phyloP scores from a whole-genome alignment of 169 alveolate genomes.

The Babesia gibsoni region DNA sequence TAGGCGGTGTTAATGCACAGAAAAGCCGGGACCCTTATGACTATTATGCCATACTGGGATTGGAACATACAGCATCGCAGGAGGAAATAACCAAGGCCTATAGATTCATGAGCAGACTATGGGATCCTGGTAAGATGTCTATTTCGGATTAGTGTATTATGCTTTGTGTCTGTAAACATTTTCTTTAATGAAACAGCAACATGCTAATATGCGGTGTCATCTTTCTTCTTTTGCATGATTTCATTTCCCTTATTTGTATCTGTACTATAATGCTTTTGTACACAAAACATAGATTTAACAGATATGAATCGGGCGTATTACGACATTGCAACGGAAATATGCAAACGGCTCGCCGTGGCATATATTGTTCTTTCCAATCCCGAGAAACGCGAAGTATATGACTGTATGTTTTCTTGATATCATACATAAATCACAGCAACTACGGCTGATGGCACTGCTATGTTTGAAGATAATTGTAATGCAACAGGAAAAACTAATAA shows the following conservation, averaged over 20 bases:
- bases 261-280: not conserved
- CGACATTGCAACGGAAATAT: conserved; percentile 70
- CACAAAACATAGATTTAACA: conserved; percentile 7
- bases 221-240: too few species aligned
- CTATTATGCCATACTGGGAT: conserved; percentile 68
- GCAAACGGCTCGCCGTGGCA: conserved; percentile 70
- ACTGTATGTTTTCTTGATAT: conserved; percentile 35
- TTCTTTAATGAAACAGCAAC: too few species aligned
- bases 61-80: conserved; percentile 64
- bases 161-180: too few species aligned
- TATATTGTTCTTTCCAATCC: conserved; percentile 72
- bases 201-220: too few species aligned
- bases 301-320: conserved; percentile 64
- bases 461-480: too few species aligned
- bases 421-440: too few species aligned
- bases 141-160: too few species aligned
- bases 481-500: too few species aligned
- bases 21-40: conserved; percentile 49
- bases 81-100: conserved; percentile 65
- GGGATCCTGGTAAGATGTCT: conserved; percentile 71
- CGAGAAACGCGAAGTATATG: conserved; percentile 63
- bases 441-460: too few species aligned
- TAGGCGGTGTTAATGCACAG: too few species aligned
- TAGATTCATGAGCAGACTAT: conserved; percentile 67
- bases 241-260: too few species aligned